Conservation (phyloP, 192 early-diverging fungal genomes). For the Pilaira anomala region DNA sequence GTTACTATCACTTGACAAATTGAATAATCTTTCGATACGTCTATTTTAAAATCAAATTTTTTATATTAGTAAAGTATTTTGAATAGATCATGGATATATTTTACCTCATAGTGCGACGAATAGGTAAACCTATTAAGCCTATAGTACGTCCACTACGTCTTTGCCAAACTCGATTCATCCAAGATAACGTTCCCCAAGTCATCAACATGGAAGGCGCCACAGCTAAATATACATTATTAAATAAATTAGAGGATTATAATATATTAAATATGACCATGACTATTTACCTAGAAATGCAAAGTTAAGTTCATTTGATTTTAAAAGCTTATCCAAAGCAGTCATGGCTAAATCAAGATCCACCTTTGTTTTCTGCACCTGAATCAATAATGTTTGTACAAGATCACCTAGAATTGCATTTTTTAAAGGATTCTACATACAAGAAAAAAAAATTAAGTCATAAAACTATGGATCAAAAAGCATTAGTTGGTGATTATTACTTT, state of each 20-base stretch:
- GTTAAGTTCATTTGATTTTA: constrained; percentile 93
- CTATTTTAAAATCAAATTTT: background rate
- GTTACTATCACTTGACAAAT: background rate
- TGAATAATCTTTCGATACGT: constrained; percentile 19
- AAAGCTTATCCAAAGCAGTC: constrained; percentile 87
- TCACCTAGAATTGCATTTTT: constrained; percentile 53
- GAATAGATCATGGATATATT: no score
- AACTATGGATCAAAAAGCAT: no score
- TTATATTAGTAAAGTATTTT: no score
- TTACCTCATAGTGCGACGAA: constrained; percentile 29
- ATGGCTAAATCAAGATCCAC: constrained; percentile 91
- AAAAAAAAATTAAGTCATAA: background rate
- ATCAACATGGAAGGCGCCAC: constrained; percentile 40
- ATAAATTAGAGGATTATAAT: no score
- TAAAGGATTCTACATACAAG: constrained; percentile 40
- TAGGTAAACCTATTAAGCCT: constrained; percentile 15
- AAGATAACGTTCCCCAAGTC: constrained; percentile 22
- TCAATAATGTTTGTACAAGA: constrained; percentile 67
- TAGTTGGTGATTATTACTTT: constrained; percentile 44
- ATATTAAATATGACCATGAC: no score
- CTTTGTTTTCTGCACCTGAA: constrained; percentile 92
- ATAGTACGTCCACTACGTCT: constrained; percentile 14
- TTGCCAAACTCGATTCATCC: constrained; percentile 17
- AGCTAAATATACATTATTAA: constrained; percentile 23
- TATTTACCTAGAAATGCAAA: constrained; percentile 78